A percentile compares a stretch with the other conserved stretches of the same genome.
Evolutionary conservation across 495 filamentous ascomycete species (phyloP).

Genomic region (Aspergillus indologenus): DNA sequence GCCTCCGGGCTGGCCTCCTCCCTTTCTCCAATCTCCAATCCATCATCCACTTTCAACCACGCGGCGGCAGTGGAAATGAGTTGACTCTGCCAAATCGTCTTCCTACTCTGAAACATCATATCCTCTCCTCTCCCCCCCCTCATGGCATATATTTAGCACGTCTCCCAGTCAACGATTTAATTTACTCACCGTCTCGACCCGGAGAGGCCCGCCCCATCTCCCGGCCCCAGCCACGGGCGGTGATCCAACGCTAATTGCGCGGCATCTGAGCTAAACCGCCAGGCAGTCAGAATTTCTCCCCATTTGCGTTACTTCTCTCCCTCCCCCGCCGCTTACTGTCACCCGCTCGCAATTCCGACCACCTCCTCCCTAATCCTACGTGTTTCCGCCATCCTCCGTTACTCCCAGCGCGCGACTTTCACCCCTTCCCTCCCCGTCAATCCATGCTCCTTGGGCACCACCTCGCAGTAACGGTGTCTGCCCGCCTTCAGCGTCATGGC

Average conservation of each 20-base stretch:
- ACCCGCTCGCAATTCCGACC: background rate
- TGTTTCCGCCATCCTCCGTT: background rate
- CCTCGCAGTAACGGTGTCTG: conserved; percentile 38
- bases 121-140: background rate
- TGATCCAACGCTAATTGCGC: conserved; percentile 12
- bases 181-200: background rate
- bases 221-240: conserved; percentile 15
- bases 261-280: conserved; percentile 5
- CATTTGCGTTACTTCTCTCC: background rate
- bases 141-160: background rate
- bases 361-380: background rate
- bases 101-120: background rate
- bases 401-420: conserved; percentile 2
- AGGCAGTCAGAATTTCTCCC: conserved; percentile 18
- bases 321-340: conserved; percentile 3
- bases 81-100: background rate
- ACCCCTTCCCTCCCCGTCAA: conserved; percentile 11
- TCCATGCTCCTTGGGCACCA: conserved; percentile 48
- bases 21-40: background rate
- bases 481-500: conserved; percentile 46
- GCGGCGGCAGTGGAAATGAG: background rate
- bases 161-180: background rate
- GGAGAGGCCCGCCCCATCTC: background rate
- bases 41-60: background rate
- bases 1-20: too few species aligned